These are phyloP conservation scores for Calonectria crousiana DNA, from an alignment of 2,329 filamentous ascomycete species.

Conservation along the genomic window DNA sequence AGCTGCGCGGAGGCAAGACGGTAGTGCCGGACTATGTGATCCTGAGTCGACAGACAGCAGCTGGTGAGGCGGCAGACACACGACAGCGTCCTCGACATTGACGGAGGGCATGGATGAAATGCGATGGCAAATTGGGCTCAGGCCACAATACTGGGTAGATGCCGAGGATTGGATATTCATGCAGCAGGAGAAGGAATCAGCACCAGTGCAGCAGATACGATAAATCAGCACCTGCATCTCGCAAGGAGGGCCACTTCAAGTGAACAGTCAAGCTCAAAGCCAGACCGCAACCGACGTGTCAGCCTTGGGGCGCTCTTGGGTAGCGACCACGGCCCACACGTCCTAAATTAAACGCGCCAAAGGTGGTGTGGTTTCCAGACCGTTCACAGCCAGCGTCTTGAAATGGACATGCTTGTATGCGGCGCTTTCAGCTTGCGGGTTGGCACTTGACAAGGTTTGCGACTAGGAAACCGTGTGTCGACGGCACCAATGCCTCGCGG, in stretches of 20 bases:
- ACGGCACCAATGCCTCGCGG: neutral
- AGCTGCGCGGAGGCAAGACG: slow-evolving; percentile 65
- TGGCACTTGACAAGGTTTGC: slow-evolving; percentile 13
- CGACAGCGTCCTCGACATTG: slow-evolving; percentile 29
- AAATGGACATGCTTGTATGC: slow-evolving; percentile 2
- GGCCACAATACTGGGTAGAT: neutral
- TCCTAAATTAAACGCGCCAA: slow-evolving; percentile 27
- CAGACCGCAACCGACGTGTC: slow-evolving; percentile 18
- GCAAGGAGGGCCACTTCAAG: neutral
- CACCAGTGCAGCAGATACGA: neutral
- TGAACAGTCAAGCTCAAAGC: neutral
- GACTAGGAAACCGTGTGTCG: neutral
- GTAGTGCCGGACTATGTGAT: slow-evolving; percentile 71
- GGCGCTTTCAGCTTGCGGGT: slow-evolving; percentile 6
- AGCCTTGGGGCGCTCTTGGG: slow-evolving; percentile 20
- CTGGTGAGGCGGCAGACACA: slow-evolving; percentile 20
- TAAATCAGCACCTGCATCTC: neutral
- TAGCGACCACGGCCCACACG: slow-evolving; percentile 14
- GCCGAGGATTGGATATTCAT: neutral
- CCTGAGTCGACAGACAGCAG: slow-evolving; percentile 61
- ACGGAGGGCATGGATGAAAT: neutral
- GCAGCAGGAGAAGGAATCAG: neutral
- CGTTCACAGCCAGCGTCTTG: slow-evolving; percentile 8
- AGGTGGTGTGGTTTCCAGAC: slow-evolving; percentile 1
- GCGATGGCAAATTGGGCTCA: neutral